Percentiles rank a stretch among this genome's conserved stretches.
Conservation (phyloP, 2,329 filamentous ascomycete genomes). For the Ophiosphaerella narmari region DNA sequence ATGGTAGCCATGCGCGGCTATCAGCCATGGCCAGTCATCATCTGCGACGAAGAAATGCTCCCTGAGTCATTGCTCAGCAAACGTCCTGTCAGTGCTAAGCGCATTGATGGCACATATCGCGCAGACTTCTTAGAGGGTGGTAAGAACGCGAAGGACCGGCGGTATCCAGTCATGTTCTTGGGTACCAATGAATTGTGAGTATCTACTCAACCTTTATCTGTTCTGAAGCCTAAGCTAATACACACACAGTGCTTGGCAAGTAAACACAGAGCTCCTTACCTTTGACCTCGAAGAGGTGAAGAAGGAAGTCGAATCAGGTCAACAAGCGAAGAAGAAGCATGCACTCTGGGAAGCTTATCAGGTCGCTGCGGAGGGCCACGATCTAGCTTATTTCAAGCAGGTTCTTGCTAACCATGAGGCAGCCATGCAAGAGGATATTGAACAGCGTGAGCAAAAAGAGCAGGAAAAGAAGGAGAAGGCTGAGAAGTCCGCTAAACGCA, state of each 20-base stretch:
- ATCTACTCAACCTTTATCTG: not conserved
- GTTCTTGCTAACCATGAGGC: constrained; percentile 67
- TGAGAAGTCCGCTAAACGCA: constrained; percentile 58
- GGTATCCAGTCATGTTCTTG: constrained; percentile 94
- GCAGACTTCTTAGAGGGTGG: constrained; percentile 87
- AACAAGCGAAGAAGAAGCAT: constrained; percentile 86
- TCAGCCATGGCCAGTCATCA: constrained; percentile 90
- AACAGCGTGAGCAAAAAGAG: constrained; percentile 68
- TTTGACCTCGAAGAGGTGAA: constrained; percentile 75
- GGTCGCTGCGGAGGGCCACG: constrained; percentile 77
- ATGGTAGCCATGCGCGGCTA: constrained; percentile 94
- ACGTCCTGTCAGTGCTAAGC: constrained; percentile 82
- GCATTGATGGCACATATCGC: constrained; percentile 82
- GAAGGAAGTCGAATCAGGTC: constrained; percentile 70
- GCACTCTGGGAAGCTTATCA: constrained; percentile 77
- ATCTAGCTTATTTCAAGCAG: constrained; percentile 81
- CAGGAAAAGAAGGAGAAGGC: constrained; percentile 65
- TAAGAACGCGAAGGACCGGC: constrained; percentile 82
- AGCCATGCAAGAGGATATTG: constrained; percentile 60
- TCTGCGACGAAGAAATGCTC: constrained; percentile 94
- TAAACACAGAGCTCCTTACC: constrained; percentile 79
- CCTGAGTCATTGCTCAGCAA: constrained; percentile 75
- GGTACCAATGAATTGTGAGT: constrained; percentile 97
- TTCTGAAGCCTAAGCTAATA: constrained; percentile 6
- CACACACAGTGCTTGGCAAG: constrained; percentile 78